Evolutionary conservation across 345 rosid genomes (phyloP).

Genomic region (Hibiscus trionum): DNA sequence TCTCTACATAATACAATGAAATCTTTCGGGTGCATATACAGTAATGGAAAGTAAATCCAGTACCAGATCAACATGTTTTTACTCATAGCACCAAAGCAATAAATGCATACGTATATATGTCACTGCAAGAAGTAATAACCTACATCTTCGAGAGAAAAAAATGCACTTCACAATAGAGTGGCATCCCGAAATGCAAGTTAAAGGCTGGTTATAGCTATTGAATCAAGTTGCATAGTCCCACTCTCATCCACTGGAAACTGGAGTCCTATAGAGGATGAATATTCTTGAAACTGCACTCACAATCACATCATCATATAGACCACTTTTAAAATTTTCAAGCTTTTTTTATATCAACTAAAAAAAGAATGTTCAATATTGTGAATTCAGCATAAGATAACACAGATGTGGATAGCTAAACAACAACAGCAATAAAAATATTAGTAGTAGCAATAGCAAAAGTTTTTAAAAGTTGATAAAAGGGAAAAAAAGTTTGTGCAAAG

Average conservation of each 20-base stretch:
- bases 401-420: neutral
- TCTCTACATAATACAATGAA: neutral
- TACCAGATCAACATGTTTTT: neutral
- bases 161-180: neutral
- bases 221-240: neutral
- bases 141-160: neutral
- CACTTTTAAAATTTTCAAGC: neutral
- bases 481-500: neutral
- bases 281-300: slow-evolving; percentile 32
- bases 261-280: slow-evolving; percentile 18
- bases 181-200: neutral
- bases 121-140: neutral
- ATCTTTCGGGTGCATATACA: neutral
- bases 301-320: neutral
- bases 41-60: neutral
- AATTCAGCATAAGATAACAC: neutral
- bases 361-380: neutral
- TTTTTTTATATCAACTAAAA: neutral
- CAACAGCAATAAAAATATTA: neutral
- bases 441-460: neutral
- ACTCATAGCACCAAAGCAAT: neutral
- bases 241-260: slow-evolving; percentile 2
- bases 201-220: neutral
- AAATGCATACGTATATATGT: neutral
- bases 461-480: neutral